Evolutionary conservation across 257 asterid species (phyloP), one percentile per base, ranked within the genome.

Genomic region (Penstemon eatonii): DNA sequence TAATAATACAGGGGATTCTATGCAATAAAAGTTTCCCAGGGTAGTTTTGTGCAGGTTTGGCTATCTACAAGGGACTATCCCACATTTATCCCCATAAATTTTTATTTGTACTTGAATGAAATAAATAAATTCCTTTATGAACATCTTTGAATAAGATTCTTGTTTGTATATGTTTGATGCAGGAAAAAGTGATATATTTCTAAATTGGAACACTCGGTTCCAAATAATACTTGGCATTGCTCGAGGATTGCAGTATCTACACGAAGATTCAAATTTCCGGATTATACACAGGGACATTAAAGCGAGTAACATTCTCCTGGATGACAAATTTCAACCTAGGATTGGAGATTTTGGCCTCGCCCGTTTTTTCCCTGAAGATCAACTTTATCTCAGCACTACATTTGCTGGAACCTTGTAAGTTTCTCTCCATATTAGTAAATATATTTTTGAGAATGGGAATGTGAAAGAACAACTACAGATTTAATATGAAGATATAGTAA

Each of bases 391-490:
- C 80, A 90, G 96, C 86, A 90, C 95, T 13, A 73, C 75, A 18
- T 90, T 90, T 73, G 96, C 96, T 41, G 96, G 96, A 83, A 89
- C 95, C 65, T 76, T 89, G 96, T 89, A 73, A 79, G 95, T 64
- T 50, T 69, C 68, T 67, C 19, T 67, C 54, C 41, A 1, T 68
- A 4, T 19, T 38, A 25, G 15, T 37, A n/a, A 50, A 3, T 25
- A 25, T 25, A 25, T 1, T 25, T 1, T 25, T 25, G 33, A 25
- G 2, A 25, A 25, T 1, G 33, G 33, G 33, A 25, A 25, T 25
- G 33, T 25, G 33, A 25, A 25, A 25, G 33, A 25, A 25, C 33
- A 25, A 25, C 33, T 25, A 25, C 33, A 0, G 33, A 25, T 25
- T 25, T 25, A 25, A 25, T 25, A 25, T 2, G 33, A 25, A 25